Conservation (phyloP, 169 alveolate species). For the Eimeria maxima region DNA sequence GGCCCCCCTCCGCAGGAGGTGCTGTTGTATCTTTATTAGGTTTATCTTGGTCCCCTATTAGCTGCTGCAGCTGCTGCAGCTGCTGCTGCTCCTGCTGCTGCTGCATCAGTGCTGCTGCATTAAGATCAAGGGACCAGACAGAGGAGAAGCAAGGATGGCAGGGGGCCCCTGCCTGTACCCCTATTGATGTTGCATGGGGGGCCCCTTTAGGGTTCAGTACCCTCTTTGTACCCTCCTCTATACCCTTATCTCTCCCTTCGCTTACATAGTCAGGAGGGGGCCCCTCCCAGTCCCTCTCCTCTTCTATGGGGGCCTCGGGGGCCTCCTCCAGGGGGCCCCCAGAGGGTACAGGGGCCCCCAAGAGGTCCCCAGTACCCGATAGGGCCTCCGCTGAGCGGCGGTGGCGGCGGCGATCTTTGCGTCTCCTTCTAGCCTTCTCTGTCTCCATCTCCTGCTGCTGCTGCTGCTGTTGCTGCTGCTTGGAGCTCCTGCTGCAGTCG, state of each 20-base stretch:
- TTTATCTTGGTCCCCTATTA: too few relatives aligned
- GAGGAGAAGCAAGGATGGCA: neutral
- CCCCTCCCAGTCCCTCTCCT: neutral
- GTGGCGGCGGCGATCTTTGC: slow-evolving; percentile 31
- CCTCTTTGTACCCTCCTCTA: neutral
- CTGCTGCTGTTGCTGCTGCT: slow-evolving; percentile 42
- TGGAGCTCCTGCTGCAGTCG: slow-evolving; percentile 28
- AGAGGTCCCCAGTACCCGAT: neutral
- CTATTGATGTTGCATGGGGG: neutral
- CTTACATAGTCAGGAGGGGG: neutral
- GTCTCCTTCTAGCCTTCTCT: slow-evolving; percentile 26
- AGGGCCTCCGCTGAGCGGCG: neutral
- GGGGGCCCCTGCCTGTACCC: slow-evolving; percentile 52
- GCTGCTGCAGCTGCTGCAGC: slow-evolving; percentile 36
- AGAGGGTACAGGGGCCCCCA: slow-evolving; percentile 38
- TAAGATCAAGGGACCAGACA: slow-evolving; percentile 12
- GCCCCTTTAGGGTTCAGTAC: neutral
- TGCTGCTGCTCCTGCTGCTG: slow-evolving; percentile 26
- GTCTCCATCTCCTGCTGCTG: neutral
- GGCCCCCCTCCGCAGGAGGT: slow-evolving; percentile 13
- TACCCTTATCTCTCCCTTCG: neutral
- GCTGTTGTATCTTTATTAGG: too few relatives aligned
- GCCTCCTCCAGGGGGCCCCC: slow-evolving; percentile 19
- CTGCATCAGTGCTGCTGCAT: neutral
- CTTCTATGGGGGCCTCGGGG: slow-evolving; percentile 2